These are phyloP conservation scores for Suhomyces prunicola DNA, from an alignment of 805 yeast species.

Conservation along the genomic window DNA sequence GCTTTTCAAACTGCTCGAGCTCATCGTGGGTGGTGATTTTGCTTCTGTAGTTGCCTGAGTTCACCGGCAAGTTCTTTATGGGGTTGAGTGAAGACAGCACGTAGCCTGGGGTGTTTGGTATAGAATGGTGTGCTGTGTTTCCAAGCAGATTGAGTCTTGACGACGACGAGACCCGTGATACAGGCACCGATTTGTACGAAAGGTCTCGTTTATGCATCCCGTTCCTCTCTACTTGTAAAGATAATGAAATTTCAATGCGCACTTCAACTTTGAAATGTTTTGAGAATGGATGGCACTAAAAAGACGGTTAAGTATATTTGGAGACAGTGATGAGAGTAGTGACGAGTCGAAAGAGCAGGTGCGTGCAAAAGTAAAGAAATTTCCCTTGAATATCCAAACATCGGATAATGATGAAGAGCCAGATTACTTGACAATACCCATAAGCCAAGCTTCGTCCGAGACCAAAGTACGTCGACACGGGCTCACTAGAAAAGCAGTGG, in stretches of 20 bases:
- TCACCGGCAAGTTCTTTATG: slow-evolving; percentile 25
- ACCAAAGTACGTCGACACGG: not conserved
- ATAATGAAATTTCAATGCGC: no score
- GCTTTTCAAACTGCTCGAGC: slow-evolving; percentile 25
- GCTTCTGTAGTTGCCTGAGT: slow-evolving; percentile 15
- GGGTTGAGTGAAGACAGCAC: slow-evolving; percentile 41
- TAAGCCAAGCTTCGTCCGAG: not conserved
- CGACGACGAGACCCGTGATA: slow-evolving; percentile 36
- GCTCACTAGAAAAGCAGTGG: not conserved
- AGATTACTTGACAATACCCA: not conserved
- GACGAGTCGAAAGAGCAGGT: not conserved
- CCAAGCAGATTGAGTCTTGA: slow-evolving; percentile 26
- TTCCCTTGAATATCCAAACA: not conserved
- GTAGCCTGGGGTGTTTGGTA: slow-evolving; percentile 30
- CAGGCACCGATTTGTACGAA: slow-evolving; percentile 31
- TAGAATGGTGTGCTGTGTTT: slow-evolving; percentile 15
- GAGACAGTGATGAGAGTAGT: not conserved
- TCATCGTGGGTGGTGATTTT: slow-evolving; percentile 21
- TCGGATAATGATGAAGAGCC: not conserved
- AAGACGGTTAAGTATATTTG: slow-evolving; percentile 1
- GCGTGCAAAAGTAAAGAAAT: not conserved
- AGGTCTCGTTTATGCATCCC: slow-evolving; percentile 25
- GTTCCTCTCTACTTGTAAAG: no score
- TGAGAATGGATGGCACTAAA: not conserved
- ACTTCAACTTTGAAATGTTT: no score